Percentiles rank a stretch among this genome's conserved stretches.
Evolutionary conservation across 345 rosid species (phyloP).

Genomic region (Microcos paniculata): DNA sequence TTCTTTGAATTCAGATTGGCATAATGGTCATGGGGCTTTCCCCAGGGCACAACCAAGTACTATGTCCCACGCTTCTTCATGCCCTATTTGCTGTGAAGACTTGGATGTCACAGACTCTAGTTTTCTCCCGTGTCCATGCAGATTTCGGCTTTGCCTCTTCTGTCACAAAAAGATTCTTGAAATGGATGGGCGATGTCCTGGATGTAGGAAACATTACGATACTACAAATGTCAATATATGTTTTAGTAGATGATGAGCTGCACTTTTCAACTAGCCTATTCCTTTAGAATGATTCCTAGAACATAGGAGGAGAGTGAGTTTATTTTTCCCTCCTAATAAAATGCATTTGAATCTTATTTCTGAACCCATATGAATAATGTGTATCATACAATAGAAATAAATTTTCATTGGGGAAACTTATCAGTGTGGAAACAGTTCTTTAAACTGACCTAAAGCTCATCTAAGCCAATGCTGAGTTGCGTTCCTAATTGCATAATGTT

Average conservation of each 20-base stretch:
- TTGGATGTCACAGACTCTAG: conserved; percentile 45
- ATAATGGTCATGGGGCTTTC: conserved; percentile 18
- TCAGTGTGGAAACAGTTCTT: background rate
- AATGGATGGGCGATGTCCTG: conserved; percentile 39
- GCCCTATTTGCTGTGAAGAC: conserved; percentile 42
- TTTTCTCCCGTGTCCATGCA: conserved; percentile 44
- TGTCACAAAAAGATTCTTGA: conserved; percentile 42
- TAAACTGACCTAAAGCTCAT: background rate
- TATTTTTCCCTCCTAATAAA: background rate
- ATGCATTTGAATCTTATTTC: conserved; percentile 5
- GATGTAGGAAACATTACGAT: conserved; percentile 37
- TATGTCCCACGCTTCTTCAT: conserved; percentile 16
- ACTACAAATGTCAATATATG: conserved; percentile 2
- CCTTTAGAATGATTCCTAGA: conserved; percentile 19
- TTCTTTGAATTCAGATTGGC: conserved; percentile 9
- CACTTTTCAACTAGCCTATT: conserved; percentile 16
- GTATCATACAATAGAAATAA: background rate
- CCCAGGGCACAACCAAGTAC: conserved; percentile 3
- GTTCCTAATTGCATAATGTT: conserved; percentile 2
- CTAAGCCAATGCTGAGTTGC: conserved; percentile 6
- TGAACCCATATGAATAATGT: background rate
- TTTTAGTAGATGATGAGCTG: conserved; percentile 11
- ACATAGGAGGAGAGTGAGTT: conserved; percentile 4
- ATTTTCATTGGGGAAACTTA: background rate
- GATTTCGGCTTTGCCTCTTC: conserved; percentile 44